Evolutionary conservation across 2,329 filamentous ascomycete genomes (phyloP), one percentile per base, ranked within the genome.

Genomic region (Penicillium janthinellum): DNA sequence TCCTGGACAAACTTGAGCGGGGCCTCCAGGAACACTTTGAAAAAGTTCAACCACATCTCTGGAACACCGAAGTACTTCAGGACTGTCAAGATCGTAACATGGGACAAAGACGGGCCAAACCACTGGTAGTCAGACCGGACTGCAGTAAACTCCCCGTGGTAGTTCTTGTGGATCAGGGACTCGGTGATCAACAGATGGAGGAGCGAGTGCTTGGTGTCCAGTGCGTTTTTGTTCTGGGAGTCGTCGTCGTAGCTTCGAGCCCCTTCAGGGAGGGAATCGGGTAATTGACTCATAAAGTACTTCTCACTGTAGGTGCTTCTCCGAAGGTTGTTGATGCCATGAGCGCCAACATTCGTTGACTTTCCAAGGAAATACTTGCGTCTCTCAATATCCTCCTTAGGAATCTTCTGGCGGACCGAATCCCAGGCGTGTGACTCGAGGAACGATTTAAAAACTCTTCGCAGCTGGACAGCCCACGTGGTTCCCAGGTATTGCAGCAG

Each of bases 11-110:
- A 88, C 56, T 80, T 82, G 42, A 89, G 73, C 0, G 87, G 87
- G 0, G 84, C 81, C 64, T 84, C 78, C 0, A 90, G 78, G 58
- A 86, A 88, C 2, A 76, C 80, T 12, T 71, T 73, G 71, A 90
- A 90, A 69, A 90, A 87, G 6, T 71, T 70, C 1, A 88, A 67
- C 83, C 87, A 88, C 0, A 67, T 71, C 2, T 82, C 70, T 0
- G 84, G 81, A 4, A 90, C 78, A 0, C 86, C 85, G 47, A 90
- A 81, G 66, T 85, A 88, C 31, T 80, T 75, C 60, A 90, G 71
- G 0, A 88, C 77, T 0, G 78, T 71, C n/a, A 84, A 73, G 17
- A 89, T 81, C 0, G 86, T 87, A 31, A 81, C 72, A 65, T 90
- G 88, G 2, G 86, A 80, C 14, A 88, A 73, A 4, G 81, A 82